These are phyloP conservation scores for Fraxinus cuspidata DNA, from an alignment of 257 asterid species.

Conservation along the genomic window DNA sequence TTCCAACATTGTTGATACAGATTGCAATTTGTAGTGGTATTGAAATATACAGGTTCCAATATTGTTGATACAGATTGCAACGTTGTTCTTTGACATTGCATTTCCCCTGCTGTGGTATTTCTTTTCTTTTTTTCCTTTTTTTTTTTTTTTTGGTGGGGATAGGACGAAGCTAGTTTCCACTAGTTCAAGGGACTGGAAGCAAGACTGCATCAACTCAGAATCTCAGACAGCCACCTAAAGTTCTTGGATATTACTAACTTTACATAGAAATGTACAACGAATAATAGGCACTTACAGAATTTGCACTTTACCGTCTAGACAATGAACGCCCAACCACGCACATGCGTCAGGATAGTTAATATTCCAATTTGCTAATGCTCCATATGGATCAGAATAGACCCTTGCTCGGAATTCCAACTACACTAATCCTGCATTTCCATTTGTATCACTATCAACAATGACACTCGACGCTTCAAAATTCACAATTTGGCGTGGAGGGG, in stretches of 20 bases:
- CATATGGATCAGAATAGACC: conserved; percentile 66
- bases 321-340: conserved; percentile 49
- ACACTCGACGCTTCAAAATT: conserved; percentile 4
- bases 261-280: conserved; percentile 34
- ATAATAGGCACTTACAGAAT: conserved; percentile 61
- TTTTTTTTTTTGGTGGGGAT: background rate
- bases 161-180: background rate
- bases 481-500: background rate
- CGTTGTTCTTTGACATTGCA: no score
- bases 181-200: background rate
- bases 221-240: background rate
- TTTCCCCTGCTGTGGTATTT: no score
- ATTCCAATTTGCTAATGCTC: conserved; percentile 56
- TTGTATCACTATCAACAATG: conserved; percentile 17
- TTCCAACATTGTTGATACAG: background rate
- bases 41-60: no score
- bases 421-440: conserved; percentile 58
- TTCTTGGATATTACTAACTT: background rate
- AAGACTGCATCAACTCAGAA: background rate
- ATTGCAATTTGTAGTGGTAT: background rate
- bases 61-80: no score
- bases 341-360: conserved; percentile 39
- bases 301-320: conserved; percentile 47
- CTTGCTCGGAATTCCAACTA: conserved; percentile 60
- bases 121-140: background rate